Evolutionary conservation across 2,329 filamentous ascomycete species (phyloP).

Genomic region (Fusarium gaditjirri): DNA sequence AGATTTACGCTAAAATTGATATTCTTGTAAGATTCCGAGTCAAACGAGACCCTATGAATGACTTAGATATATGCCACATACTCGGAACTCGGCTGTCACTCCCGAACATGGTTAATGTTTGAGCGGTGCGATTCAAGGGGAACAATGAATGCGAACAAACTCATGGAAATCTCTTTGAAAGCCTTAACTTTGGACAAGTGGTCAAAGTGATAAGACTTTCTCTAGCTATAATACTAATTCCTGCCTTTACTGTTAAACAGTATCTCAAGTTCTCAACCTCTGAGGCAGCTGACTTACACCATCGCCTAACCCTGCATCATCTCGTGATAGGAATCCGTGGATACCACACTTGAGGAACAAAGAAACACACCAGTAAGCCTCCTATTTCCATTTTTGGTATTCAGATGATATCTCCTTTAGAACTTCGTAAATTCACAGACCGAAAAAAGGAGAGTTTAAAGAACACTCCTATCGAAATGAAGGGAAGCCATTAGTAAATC

Average conservation of each 20-base stretch:
- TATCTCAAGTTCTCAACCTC: background rate
- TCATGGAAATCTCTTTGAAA: background rate
- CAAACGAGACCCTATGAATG: background rate
- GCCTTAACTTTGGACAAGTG: background rate
- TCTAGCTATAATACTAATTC: background rate
- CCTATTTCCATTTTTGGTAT: background rate
- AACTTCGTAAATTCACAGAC: background rate
- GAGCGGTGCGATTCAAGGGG: background rate
- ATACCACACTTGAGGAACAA: background rate
- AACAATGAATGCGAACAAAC: background rate
- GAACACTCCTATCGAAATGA: background rate
- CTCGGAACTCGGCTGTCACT: background rate
- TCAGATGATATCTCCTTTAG: background rate
- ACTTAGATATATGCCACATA: no score
- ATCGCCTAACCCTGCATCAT: background rate
- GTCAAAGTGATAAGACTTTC: background rate
- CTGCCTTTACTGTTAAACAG: background rate
- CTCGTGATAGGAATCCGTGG: slow-evolving; percentile 14
- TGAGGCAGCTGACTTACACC: slow-evolving; percentile 10
- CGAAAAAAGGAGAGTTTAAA: background rate
- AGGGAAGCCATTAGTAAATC: background rate
- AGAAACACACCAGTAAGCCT: background rate
- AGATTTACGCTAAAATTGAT: background rate
- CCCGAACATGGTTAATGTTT: background rate
- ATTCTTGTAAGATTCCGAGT: background rate